Conservation (phyloP, 805 yeast genomes). For the Nematodospora valgi region DNA sequence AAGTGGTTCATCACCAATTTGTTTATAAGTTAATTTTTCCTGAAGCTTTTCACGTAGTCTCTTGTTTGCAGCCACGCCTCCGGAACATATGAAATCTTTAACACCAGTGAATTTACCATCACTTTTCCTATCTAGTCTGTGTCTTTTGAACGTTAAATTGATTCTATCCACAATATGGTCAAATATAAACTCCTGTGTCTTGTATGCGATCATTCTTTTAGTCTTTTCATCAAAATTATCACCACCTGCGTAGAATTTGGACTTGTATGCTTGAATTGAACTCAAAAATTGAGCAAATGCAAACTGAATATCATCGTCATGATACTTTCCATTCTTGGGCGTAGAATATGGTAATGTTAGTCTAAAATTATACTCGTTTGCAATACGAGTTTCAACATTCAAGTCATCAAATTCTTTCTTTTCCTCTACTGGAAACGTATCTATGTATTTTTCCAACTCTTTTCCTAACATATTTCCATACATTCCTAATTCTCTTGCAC, state of each 20-base stretch:
- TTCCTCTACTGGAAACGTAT: conserved; percentile 27
- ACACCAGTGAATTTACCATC: conserved; percentile 41
- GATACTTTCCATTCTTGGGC: conserved; percentile 25
- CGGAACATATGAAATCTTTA: conserved; percentile 72
- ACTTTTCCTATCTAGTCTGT: conserved; percentile 24
- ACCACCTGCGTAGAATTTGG: conserved; percentile 10
- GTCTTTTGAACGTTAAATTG: conserved; percentile 43
- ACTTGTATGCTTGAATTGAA: conserved; percentile 36
- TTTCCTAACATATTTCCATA: conserved; percentile 83
- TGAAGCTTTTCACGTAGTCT: conserved; percentile 49
- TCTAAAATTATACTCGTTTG: conserved; percentile 23
- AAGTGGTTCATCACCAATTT: conserved; percentile 8
- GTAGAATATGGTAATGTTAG: conserved; percentile 31
- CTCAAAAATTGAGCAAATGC: conserved; percentile 79
- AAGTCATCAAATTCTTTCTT: conserved; percentile 17
- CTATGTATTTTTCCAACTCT: conserved; percentile 63
- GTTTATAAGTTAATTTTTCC: conserved; percentile 27
- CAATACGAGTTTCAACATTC: conserved; percentile 15
- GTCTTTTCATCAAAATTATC: conserved; percentile 20
- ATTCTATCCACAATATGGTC: conserved; percentile 69
- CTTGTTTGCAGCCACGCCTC: conserved; percentile 88
- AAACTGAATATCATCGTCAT: conserved; percentile 37
- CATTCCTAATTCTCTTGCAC: conserved; percentile 82
- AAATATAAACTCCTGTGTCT: conserved; percentile 64
- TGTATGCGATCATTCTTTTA: conserved; percentile 50